Evolutionary conservation across 2,329 filamentous ascomycete genomes (phyloP).

Genomic region (Arthrobotrys sphaeroides): DNA sequence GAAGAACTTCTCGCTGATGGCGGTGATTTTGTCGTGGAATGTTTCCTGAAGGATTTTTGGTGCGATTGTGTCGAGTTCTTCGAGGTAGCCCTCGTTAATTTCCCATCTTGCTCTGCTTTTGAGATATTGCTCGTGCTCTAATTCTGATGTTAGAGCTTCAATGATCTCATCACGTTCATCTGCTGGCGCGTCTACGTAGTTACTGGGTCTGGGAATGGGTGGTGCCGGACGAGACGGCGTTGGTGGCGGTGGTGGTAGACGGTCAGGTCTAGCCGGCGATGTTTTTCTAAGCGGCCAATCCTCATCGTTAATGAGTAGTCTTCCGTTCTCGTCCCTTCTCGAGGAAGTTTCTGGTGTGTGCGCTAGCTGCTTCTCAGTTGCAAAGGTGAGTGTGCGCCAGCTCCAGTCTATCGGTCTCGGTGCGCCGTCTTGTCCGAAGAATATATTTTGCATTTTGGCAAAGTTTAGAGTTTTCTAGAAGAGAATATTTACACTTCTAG

Average conservation of each 20-base stretch:
- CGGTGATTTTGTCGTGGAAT: slow-evolving; percentile 2
- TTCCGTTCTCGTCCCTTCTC: background rate
- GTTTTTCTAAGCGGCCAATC: background rate
- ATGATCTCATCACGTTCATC: slow-evolving; percentile 41
- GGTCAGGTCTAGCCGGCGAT: background rate
- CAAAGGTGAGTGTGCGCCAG: too few species aligned
- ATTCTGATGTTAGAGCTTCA: slow-evolving; percentile 16
- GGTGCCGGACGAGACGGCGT: background rate
- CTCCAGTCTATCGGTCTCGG: too few species aligned
- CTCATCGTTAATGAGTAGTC: background rate
- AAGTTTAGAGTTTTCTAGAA: too few species aligned
- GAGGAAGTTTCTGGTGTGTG: too few species aligned
- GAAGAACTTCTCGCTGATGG: slow-evolving; percentile 24
- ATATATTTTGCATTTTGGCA: too few species aligned
- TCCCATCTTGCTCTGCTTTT: slow-evolving; percentile 31
- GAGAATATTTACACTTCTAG: too few species aligned
- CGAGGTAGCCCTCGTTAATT: slow-evolving; percentile 30
- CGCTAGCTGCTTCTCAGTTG: background rate
- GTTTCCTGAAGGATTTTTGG: slow-evolving; percentile 8
- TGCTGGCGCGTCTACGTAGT: slow-evolving; percentile 15
- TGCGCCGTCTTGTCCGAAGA: too few species aligned
- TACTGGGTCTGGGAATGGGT: background rate
- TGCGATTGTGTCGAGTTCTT: slow-evolving; percentile 25
- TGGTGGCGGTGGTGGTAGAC: background rate
- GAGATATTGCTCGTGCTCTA: slow-evolving; percentile 23